These are phyloP conservation scores for Fusarium beomiforme DNA, from an alignment of 2,329 filamentous ascomycete species.

Conservation along the genomic window DNA sequence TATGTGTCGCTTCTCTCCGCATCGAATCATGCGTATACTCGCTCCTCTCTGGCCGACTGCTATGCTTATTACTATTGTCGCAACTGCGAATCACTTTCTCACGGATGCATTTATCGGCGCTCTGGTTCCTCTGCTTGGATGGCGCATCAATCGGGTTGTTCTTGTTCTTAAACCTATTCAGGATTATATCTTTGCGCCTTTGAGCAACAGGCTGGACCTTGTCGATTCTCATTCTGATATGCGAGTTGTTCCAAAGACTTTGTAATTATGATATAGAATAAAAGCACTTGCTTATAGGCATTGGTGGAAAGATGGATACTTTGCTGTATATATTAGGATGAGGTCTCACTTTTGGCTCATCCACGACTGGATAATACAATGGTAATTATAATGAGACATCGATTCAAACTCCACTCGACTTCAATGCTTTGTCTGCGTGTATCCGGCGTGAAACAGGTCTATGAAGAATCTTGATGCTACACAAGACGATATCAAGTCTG, in stretches of 20 bases:
- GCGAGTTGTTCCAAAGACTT: slow-evolving; percentile 29
- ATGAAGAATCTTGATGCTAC: not conserved
- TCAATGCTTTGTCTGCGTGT: too few relatives aligned
- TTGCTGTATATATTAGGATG: not conserved
- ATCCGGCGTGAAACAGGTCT: too few relatives aligned
- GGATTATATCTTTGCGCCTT: slow-evolving; percentile 42
- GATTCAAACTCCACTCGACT: not conserved
- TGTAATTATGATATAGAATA: slow-evolving; percentile 5
- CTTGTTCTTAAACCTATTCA: slow-evolving; percentile 44
- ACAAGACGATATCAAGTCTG: not conserved
- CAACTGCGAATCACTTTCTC: slow-evolving; percentile 54
- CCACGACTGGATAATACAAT: not conserved
- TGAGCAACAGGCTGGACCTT: slow-evolving; percentile 38
- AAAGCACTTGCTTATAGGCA: not conserved
- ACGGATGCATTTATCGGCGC: slow-evolving; percentile 50
- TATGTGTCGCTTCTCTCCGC: slow-evolving; percentile 52
- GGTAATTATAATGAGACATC: not conserved
- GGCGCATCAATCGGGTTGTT: slow-evolving; percentile 44
- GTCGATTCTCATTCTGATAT: slow-evolving; percentile 19
- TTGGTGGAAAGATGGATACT: fast-evolving
- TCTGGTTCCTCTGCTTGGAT: slow-evolving; percentile 48
- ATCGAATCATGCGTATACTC: slow-evolving; percentile 48
- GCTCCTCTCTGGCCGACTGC: slow-evolving; percentile 55
- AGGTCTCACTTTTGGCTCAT: not conserved
- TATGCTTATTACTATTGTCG: slow-evolving; percentile 55